Evolutionary conservation across 495 filamentous ascomycete species (phyloP).

Genomic region (Penicillium canariense): DNA sequence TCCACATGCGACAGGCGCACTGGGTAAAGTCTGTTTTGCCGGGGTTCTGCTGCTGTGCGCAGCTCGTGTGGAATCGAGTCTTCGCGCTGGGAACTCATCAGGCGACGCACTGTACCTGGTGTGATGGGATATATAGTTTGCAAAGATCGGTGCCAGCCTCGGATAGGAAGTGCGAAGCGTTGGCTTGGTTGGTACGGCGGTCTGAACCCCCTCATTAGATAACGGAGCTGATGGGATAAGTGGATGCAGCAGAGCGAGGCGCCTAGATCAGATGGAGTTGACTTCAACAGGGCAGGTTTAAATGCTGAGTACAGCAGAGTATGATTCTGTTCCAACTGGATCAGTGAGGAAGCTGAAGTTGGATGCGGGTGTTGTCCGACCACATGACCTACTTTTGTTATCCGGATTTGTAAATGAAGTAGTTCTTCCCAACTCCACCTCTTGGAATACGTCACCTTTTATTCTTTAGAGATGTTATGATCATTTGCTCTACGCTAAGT

Average conservation of each 20-base stretch:
- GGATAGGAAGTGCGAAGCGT: constrained; percentile 10
- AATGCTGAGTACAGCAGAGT: neutral
- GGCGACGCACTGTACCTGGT: neutral
- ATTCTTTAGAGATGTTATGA: no score
- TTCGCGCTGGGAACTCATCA: constrained; percentile 34
- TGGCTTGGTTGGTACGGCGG: constrained; percentile 10
- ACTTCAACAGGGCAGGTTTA: neutral
- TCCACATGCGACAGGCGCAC: constrained; percentile 49
- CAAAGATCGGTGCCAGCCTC: neutral
- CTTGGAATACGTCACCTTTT: neutral
- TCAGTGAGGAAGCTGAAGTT: neutral
- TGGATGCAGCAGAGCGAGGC: neutral
- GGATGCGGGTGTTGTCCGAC: neutral
- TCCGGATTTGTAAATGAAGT: no score
- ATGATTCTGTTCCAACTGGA: neutral
- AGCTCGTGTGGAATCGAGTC: constrained; percentile 52
- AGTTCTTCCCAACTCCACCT: neutral
- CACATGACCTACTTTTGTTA: neutral
- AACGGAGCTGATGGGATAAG: neutral
- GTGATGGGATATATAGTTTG: neutral
- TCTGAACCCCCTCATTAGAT: constrained; percentile 18
- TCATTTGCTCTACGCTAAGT: neutral
- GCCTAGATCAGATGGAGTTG: neutral
- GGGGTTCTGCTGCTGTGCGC: constrained; percentile 70
- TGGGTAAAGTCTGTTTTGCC: constrained; percentile 54